phyloP scores from a whole-genome alignment of 306 rosid species.

The Gastrolobium villosum region DNA sequence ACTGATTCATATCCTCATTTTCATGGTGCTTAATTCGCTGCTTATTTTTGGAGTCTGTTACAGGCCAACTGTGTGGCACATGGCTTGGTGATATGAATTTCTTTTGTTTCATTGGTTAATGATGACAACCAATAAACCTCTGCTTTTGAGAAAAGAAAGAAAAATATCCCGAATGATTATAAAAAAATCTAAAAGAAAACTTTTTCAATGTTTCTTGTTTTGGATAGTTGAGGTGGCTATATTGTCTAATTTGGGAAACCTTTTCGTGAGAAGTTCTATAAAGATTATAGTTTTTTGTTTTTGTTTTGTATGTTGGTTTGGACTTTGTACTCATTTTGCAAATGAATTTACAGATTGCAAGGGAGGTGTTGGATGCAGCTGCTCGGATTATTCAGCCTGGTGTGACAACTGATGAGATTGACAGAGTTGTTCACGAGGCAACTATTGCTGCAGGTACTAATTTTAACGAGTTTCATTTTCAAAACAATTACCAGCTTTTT shows the following conservation, averaged over 20 bases:
- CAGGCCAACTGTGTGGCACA: background rate
- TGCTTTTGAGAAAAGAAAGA: background rate
- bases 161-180: background rate
- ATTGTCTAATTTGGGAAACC: constrained; percentile 6
- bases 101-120: constrained; percentile 1
- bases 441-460: constrained; percentile 86
- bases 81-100: constrained; percentile 22
- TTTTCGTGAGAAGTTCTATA: constrained; percentile 10
- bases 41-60: constrained; percentile 16
- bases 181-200: background rate
- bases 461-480: constrained; percentile 28
- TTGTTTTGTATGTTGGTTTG: background rate
- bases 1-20: constrained; percentile 26
- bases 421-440: constrained; percentile 91
- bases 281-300: background rate
- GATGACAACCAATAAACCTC: background rate
- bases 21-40: background rate
- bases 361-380: constrained; percentile 94
- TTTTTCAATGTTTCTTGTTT: background rate
- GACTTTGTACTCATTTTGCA: background rate
- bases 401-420: constrained; percentile 95
- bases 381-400: constrained; percentile 89
- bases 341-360: constrained; percentile 66
- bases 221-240: constrained; percentile 8
- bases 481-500: background rate